Percentiles rank a stretch among this genome's conserved stretches.
Conservation (phyloP, 805 yeast genomes). For the Suhomyces canberraensis region DNA sequence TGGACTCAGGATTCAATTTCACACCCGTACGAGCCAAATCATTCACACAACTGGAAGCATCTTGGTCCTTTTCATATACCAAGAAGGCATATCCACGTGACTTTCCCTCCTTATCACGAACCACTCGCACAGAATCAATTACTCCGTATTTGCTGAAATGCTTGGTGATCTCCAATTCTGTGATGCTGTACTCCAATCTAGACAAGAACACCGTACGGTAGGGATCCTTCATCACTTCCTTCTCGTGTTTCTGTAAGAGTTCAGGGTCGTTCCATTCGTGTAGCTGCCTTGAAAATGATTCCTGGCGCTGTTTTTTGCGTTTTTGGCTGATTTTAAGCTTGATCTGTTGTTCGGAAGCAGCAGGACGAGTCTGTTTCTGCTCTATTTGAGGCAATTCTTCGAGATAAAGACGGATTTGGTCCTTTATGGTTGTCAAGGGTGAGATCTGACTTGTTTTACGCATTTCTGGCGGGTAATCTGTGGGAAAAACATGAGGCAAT, state of each 20-base stretch:
- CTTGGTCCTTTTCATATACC: constrained; percentile 58
- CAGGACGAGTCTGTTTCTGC: neutral
- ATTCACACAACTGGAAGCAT: constrained; percentile 59
- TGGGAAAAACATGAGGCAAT: constrained; percentile 44
- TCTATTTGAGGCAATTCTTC: constrained; percentile 15
- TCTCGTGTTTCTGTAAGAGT: constrained; percentile 28
- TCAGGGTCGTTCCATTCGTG: constrained; percentile 33
- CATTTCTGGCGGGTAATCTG: constrained; percentile 47
- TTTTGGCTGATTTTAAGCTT: constrained; percentile 2
- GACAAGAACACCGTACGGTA: constrained; percentile 75
- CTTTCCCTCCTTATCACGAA: constrained; percentile 40
- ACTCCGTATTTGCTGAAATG: constrained; percentile 65
- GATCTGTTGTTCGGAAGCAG: constrained; percentile 2
- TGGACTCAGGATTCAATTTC: constrained; percentile 37
- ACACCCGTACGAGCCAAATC: constrained; percentile 49
- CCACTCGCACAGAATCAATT: constrained; percentile 51
- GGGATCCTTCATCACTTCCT: constrained; percentile 52
- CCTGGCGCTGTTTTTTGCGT: constrained; percentile 7
- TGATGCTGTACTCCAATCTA: constrained; percentile 59
- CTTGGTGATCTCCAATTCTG: constrained; percentile 66
- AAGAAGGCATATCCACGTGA: constrained; percentile 85
- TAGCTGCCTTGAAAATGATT: constrained; percentile 22
- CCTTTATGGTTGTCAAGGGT: constrained; percentile 40
- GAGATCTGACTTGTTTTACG: constrained; percentile 47
- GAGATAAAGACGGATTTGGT: constrained; percentile 24